These are phyloP conservation scores for Protomyces arabidopsidicola DNA, from an alignment of 1,139 yeast genomes.

Conservation along the genomic window DNA sequence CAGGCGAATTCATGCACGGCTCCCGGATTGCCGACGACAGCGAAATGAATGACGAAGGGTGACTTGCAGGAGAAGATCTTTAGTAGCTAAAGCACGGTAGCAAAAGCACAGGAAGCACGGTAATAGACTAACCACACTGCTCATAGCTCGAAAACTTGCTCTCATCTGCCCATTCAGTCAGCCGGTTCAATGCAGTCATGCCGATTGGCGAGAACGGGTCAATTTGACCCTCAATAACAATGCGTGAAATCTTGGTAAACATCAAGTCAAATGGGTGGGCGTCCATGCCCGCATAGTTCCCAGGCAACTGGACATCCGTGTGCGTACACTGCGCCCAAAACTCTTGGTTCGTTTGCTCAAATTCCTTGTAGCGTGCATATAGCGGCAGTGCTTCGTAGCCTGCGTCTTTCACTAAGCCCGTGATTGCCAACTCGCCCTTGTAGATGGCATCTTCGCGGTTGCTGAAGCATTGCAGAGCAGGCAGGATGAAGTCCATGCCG, in stretches of 20 bases:
- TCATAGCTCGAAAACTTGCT: constrained; percentile 22
- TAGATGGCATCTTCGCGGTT: constrained; percentile 1
- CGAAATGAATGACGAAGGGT: too few relatives aligned
- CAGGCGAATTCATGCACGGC: too few relatives aligned
- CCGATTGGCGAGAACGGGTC: not conserved
- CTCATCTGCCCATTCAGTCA: constrained; percentile 21
- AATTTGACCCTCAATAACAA: not conserved
- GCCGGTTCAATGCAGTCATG: not conserved
- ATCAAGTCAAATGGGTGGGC: constrained; percentile 15
- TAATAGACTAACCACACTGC: not conserved
- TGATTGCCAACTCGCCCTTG: constrained; percentile 4
- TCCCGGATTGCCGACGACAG: too few relatives aligned
- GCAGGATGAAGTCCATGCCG: constrained; percentile 11
- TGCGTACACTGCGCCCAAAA: constrained; percentile 11
- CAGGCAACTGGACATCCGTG: constrained; percentile 2
- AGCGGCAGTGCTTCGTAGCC: constrained; percentile 18
- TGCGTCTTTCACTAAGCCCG: constrained; percentile 10
- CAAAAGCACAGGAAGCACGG: not conserved
- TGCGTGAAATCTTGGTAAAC: constrained; percentile 7
- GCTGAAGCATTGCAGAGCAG: constrained; percentile 4
- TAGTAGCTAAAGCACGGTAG: not conserved
- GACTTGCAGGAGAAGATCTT: not conserved
- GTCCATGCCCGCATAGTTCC: not conserved
- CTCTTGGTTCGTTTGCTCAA: not conserved
- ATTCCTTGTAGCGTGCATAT: not conserved